These are phyloP conservation scores for Trichomonascaceae sp. DNA, from an alignment of 1,139 yeast species.

Conservation along the genomic window DNA sequence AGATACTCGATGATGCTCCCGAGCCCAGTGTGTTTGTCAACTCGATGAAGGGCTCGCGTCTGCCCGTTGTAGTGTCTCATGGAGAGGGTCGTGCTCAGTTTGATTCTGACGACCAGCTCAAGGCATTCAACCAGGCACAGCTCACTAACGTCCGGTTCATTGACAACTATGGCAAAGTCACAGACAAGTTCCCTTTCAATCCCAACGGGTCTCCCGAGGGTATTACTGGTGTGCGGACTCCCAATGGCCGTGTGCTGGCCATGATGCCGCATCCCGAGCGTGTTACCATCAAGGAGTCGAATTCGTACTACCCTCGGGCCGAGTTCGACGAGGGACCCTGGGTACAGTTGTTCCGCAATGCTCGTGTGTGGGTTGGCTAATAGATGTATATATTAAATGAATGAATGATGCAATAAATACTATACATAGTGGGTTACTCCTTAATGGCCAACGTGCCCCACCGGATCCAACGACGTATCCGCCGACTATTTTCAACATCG, in stretches of 20 bases:
- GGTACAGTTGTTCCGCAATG: slow-evolving; percentile 86
- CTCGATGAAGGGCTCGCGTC: slow-evolving; percentile 81
- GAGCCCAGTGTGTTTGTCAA: slow-evolving; percentile 63
- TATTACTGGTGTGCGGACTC: slow-evolving; percentile 82
- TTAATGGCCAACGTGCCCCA: neutral
- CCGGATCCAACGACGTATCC: slow-evolving; percentile 20
- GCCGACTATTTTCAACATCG: slow-evolving; percentile 12
- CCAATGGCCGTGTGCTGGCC: slow-evolving; percentile 90
- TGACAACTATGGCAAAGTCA: slow-evolving; percentile 77
- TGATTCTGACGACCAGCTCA: slow-evolving; percentile 30
- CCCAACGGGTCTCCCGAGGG: slow-evolving; percentile 95
- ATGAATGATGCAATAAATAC: neutral
- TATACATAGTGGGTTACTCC: slow-evolving; percentile 4
- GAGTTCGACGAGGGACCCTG: slow-evolving; percentile 57
- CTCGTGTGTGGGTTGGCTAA: slow-evolving; percentile 83
- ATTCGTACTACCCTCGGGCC: slow-evolving; percentile 77
- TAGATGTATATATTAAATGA: neutral
- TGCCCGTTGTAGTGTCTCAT: slow-evolving; percentile 97
- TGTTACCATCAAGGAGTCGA: slow-evolving; percentile 72
- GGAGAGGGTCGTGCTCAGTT: slow-evolving; percentile 95
- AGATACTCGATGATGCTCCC: slow-evolving; percentile 41
- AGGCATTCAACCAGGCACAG: slow-evolving; percentile 34
- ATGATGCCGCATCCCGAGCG: slow-evolving; percentile 99
- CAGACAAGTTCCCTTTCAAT: slow-evolving; percentile 80
- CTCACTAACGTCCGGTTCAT: slow-evolving; percentile 63